Conservation (phyloP, 306 rosid genomes). For the Trifolium dubium region DNA sequence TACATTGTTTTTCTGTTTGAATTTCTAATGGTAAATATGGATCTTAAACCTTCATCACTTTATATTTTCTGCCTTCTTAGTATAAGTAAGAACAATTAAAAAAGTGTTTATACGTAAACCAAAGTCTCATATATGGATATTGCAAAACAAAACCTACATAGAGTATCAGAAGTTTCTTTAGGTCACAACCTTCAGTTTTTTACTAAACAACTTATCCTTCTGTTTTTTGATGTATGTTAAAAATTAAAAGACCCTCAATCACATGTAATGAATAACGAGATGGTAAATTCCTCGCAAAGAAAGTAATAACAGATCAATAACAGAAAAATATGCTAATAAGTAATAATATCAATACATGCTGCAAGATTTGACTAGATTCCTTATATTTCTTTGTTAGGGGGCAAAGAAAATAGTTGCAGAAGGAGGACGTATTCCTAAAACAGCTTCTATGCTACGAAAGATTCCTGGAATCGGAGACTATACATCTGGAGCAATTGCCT, state of each 20-base stretch:
- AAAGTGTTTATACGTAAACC: neutral
- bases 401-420: conserved; percentile 77
- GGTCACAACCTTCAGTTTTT: neutral
- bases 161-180: too few species aligned
- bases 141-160: neutral
- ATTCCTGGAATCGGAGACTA: conserved; percentile 89
- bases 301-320: conserved; percentile 15
- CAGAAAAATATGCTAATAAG: conserved; percentile 3
- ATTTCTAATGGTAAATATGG: neutral
- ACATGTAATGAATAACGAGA: conserved; percentile 13
- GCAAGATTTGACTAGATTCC: conserved; percentile 6
- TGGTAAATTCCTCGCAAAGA: conserved; percentile 12
- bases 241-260: conserved; percentile 20
- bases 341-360: conserved; percentile 15
- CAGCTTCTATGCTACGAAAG: conserved; percentile 63
- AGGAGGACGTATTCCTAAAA: conserved; percentile 67
- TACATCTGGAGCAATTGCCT: conserved; percentile 92
- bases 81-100: neutral
- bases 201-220: neutral
- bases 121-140: neutral
- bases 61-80: neutral
- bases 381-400: conserved; percentile 62
- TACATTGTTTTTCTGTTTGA: conserved; percentile 17
- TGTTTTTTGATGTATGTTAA: conserved; percentile 28
- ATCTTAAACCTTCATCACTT: neutral